These are phyloP conservation scores for Tephrocybe sp. DNA, from an alignment of 768 basidiomycete species.

Conservation along the genomic window DNA sequence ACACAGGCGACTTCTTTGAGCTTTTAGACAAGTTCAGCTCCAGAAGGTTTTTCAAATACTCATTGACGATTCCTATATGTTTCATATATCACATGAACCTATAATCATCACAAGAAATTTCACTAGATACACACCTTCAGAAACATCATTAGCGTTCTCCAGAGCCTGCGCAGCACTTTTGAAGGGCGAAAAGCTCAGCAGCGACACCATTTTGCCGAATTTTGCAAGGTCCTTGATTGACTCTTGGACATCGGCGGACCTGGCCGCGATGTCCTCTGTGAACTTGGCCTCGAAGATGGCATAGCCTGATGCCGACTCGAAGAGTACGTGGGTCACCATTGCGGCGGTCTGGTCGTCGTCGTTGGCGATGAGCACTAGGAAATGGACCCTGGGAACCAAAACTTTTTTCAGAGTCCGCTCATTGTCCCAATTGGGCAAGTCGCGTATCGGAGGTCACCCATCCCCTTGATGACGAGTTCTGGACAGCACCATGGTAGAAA, in stretches of 20 bases:
- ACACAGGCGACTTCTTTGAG: conserved; percentile 65
- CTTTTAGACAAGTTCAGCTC: conserved; percentile 85
- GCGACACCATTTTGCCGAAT: conserved; percentile 89
- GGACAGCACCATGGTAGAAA: too few species aligned
- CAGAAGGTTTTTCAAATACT: conserved; percentile 78
- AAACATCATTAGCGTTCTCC: conserved; percentile 94
- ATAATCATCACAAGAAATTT: conserved; percentile 1
- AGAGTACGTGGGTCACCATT: conserved; percentile 84
- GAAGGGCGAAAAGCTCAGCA: conserved; percentile 92
- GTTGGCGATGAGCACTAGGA: conserved; percentile 26
- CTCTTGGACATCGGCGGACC: conserved; percentile 76
- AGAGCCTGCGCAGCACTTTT: conserved; percentile 91
- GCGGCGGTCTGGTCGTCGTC: conserved; percentile 29
- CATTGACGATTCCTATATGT: conserved; percentile 75
- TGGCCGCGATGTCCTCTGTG: conserved; percentile 83
- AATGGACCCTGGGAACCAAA: conserved; percentile 17
- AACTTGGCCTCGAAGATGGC: conserved; percentile 88
- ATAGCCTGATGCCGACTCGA: conserved; percentile 94
- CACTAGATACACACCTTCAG: conserved; percentile 68
- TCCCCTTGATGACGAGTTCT: too few species aligned
- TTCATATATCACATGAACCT: conserved; percentile 4
- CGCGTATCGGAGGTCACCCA: neutral
- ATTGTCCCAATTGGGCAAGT: conserved; percentile 13
- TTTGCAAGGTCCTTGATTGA: conserved; percentile 85
- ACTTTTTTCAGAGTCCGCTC: conserved; percentile 29